A percentile compares a stretch with the other conserved stretches of the same genome.
phyloP scores from a whole-genome alignment of 805 yeast genomes.

The Scheffersomyces ergatensis region DNA sequence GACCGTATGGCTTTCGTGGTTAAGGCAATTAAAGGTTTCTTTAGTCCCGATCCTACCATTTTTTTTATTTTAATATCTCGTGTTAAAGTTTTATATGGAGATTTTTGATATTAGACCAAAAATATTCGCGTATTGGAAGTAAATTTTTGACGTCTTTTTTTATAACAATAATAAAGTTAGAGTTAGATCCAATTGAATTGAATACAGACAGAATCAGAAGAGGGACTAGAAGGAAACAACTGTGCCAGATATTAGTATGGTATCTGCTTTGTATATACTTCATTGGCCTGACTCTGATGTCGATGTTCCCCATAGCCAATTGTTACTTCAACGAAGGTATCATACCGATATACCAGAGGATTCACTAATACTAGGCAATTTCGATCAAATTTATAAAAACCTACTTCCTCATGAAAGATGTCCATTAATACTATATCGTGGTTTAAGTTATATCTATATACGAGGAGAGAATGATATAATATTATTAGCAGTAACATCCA shows the following conservation, averaged over 20 bases:
- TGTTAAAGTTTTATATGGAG: background rate
- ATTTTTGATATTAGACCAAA: background rate
- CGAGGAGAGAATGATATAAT: constrained; percentile 43
- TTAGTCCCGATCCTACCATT: too few species aligned
- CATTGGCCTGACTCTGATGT: constrained; percentile 29
- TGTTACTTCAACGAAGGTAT: constrained; percentile 33
- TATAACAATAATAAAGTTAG: too few species aligned
- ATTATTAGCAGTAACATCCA: constrained; percentile 38
- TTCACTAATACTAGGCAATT: constrained; percentile 18
- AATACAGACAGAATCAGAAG: background rate
- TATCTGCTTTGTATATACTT: constrained; percentile 36
- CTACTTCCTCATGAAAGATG: constrained; percentile 17
- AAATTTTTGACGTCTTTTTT: too few species aligned
- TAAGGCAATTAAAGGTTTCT: too few species aligned
- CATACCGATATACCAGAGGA: constrained; percentile 28
- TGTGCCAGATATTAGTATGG: constrained; percentile 18
- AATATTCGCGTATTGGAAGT: too few species aligned
- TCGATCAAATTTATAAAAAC: constrained; percentile 19
- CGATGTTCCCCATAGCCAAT: constrained; percentile 25
- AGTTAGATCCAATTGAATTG: too few species aligned
- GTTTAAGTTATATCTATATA: constrained; percentile 55
- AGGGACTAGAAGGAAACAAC: too few species aligned
- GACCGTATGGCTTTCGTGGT: too few species aligned
- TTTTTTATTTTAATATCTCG: too few species aligned
- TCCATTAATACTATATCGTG: constrained; percentile 48